Conservation (phyloP, 2,329 filamentous ascomycete species). For the Leptosphaerulina australis region DNA sequence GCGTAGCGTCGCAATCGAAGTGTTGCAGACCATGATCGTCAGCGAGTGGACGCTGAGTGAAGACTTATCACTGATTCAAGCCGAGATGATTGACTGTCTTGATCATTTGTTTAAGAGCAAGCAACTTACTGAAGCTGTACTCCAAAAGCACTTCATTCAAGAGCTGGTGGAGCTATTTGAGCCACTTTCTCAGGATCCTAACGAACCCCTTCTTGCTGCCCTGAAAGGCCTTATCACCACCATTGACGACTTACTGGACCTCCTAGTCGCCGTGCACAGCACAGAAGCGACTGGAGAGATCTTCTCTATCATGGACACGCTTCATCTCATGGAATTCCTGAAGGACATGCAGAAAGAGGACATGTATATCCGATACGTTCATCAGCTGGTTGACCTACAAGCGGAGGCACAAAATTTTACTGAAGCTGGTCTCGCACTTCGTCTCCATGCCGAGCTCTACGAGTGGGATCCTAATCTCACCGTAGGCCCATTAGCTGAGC, state of each 20-base stretch:
- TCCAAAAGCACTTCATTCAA: conserved; percentile 89
- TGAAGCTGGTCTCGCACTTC: conserved; percentile 86
- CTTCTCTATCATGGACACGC: conserved; percentile 82
- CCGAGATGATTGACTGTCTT: conserved; percentile 93
- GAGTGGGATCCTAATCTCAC: conserved; percentile 80
- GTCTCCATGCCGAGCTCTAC: conserved; percentile 90
- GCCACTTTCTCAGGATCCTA: conserved; percentile 66
- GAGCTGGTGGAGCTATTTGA: conserved; percentile 85
- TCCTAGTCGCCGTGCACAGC: conserved; percentile 87
- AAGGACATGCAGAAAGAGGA: conserved; percentile 97
- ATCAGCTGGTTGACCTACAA: conserved; percentile 84
- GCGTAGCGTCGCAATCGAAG: conserved; percentile 86
- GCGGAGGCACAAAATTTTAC: conserved; percentile 76
- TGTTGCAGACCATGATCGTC: conserved; percentile 96
- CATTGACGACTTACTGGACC: conserved; percentile 87
- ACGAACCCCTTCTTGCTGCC: conserved; percentile 76
- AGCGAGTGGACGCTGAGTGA: conserved; percentile 97
- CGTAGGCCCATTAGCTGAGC: conserved; percentile 71
- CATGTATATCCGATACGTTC: conserved; percentile 94
- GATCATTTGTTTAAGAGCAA: conserved; percentile 90
- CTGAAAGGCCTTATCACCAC: conserved; percentile 81
- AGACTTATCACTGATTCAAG: conserved; percentile 88
- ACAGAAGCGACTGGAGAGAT: conserved; percentile 75
- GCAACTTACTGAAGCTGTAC: conserved; percentile 81
- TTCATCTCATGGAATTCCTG: conserved; percentile 93